Evolutionary conservation across 768 basidiomycete genomes (phyloP).

Genomic region (Sarcodon sp.): DNA sequence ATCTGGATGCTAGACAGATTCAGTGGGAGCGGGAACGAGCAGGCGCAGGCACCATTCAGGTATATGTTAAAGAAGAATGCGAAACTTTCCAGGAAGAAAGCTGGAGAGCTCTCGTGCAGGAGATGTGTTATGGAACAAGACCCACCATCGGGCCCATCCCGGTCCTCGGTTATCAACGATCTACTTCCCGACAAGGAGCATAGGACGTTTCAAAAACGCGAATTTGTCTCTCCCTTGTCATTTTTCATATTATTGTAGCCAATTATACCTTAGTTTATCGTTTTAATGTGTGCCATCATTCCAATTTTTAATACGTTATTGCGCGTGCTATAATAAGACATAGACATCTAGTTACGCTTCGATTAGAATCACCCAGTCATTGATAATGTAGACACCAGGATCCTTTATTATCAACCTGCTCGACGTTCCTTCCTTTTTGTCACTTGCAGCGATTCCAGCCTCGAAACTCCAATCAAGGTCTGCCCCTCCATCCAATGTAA

Average conservation of each 20-base stretch:
- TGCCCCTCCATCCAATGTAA: constrained; percentile 34
- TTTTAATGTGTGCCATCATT: too few relatives aligned
- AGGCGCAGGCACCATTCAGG: not conserved
- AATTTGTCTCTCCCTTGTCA: too few relatives aligned
- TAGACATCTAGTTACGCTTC: not conserved
- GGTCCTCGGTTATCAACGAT: too few relatives aligned
- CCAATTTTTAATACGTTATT: too few relatives aligned
- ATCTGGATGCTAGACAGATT: not conserved
- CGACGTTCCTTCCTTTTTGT: constrained; percentile 50
- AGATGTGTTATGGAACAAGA: not conserved
- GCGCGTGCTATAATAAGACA: not conserved
- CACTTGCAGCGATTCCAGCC: constrained; percentile 40
- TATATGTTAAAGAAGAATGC: not conserved
- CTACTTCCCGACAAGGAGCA: too few relatives aligned
- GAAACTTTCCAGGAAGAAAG: not conserved
- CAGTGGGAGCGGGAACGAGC: not conserved
- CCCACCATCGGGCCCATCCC: too few relatives aligned
- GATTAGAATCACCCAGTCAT: constrained; percentile 52
- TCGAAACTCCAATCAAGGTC: constrained; percentile 60
- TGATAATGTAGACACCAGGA: constrained; percentile 41
- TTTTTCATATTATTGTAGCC: too few relatives aligned
- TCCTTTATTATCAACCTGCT: constrained; percentile 69
- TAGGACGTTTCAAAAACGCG: too few relatives aligned
- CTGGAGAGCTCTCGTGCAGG: not conserved
- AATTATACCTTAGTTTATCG: too few relatives aligned